A percentile compares a stretch with the other conserved stretches of the same genome.
phyloP scores from a whole-genome alignment of 2,329 filamentous ascomycete genomes.

The Hortaea sp. region DNA sequence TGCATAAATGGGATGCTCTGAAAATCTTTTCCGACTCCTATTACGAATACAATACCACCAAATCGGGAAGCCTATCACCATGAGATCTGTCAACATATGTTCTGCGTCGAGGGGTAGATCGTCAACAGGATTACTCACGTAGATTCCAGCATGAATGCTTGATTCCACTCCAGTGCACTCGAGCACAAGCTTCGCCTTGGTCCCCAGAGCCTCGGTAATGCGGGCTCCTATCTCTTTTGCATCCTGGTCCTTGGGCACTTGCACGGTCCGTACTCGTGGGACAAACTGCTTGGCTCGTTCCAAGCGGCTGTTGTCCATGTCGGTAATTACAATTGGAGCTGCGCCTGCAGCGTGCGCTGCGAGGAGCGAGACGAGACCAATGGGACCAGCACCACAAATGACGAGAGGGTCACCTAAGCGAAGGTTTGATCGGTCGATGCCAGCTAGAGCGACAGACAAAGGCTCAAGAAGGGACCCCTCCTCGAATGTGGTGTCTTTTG shows the following conservation, averaged over 20 bases:
- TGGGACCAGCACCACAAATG: slow-evolving; percentile 29
- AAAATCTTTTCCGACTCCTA: slow-evolving; percentile 26
- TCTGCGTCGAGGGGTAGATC: too few relatives aligned
- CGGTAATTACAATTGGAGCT: slow-evolving; percentile 34
- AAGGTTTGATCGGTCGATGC: slow-evolving; percentile 30
- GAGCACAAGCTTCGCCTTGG: slow-evolving; percentile 22
- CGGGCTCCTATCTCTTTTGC: slow-evolving; percentile 28
- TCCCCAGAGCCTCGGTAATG: slow-evolving; percentile 25
- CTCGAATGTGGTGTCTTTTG: slow-evolving; percentile 28
- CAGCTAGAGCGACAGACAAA: slow-evolving; percentile 37
- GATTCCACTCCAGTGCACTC: slow-evolving; percentile 28
- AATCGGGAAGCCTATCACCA: slow-evolving; percentile 20
- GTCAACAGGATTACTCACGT: slow-evolving; percentile 21
- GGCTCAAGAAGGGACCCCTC: slow-evolving; percentile 41
- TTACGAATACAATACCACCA: slow-evolving; percentile 29
- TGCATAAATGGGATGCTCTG: slow-evolving; percentile 32
- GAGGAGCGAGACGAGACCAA: slow-evolving; percentile 31
- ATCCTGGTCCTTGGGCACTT: slow-evolving; percentile 26
- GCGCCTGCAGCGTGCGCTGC: slow-evolving; percentile 36
- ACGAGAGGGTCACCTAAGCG: slow-evolving; percentile 30
- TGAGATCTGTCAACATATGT: too few relatives aligned
- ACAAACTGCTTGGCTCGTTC: slow-evolving; percentile 27
- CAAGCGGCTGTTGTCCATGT: slow-evolving; percentile 32
- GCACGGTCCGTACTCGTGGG: slow-evolving; percentile 27
- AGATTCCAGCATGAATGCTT: slow-evolving; percentile 22